Evolutionary conservation across 257 asterid species (phyloP).

Genomic region (Solanum sitiens): DNA sequence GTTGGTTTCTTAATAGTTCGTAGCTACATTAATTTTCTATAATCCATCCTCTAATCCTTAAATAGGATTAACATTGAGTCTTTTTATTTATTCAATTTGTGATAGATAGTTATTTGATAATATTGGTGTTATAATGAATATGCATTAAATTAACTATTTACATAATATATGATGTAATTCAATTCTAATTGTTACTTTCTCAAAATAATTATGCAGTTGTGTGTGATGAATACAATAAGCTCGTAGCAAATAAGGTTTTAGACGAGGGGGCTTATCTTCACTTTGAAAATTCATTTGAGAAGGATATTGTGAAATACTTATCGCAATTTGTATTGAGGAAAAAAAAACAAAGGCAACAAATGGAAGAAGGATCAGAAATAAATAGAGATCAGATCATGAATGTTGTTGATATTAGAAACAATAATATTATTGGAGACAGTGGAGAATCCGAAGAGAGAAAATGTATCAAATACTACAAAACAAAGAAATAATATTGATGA

Average conservation of each 20-base stretch:
- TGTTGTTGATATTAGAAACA: too few species aligned
- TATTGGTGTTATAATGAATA: neutral
- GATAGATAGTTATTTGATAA: neutral
- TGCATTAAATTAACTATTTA: neutral
- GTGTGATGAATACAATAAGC: neutral
- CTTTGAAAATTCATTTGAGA: neutral
- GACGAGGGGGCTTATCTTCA: neutral
- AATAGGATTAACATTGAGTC: neutral
- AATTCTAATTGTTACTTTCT: too few species aligned
- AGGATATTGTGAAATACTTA: neutral
- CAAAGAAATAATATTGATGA: neutral
- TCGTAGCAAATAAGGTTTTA: neutral
- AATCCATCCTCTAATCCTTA: too few species aligned
- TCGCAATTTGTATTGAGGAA: neutral
- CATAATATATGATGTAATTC: too few species aligned
- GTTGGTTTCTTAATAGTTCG: too few species aligned
- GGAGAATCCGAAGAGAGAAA: neutral
- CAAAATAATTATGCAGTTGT: neutral
- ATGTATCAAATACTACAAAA: neutral
- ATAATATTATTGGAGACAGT: neutral
- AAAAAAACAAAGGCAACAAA: neutral
- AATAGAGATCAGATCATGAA: neutral
- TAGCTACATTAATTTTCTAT: neutral
- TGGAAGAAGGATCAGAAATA: neutral
- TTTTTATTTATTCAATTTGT: too few species aligned